Percentiles rank a stretch among this genome's conserved stretches.
These are phyloP conservation scores for Vitis amurensis DNA, from an alignment of 164 flowering plant genomes.

Conservation along the genomic window DNA sequence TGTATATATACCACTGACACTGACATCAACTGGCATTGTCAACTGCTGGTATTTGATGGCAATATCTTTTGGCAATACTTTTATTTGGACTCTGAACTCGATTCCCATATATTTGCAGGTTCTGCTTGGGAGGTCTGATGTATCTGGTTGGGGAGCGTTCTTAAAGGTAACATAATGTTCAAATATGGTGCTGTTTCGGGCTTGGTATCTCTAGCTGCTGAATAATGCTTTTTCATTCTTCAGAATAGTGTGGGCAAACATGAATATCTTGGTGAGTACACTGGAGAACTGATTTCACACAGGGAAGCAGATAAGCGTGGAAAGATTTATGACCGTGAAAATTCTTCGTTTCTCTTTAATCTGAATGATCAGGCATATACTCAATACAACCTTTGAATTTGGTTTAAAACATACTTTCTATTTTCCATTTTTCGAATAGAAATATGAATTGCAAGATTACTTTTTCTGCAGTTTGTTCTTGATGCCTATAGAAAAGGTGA, in stretches of 20 bases:
- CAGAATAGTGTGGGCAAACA: slow-evolving; percentile 94
- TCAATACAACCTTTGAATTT: background rate
- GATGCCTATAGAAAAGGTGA: slow-evolving; percentile 98
- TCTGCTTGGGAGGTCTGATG: slow-evolving; percentile 92
- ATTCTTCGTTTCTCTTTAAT: slow-evolving; percentile 96
- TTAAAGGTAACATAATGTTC: slow-evolving; percentile 60
- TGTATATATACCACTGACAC: too few species aligned
- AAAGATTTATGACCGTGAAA: slow-evolving; percentile 97
- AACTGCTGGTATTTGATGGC: background rate
- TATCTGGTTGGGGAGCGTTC: slow-evolving; percentile 99
- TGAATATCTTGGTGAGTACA: slow-evolving; percentile 97
- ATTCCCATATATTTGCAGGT: slow-evolving; percentile 50
- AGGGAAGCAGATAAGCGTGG: slow-evolving; percentile 99
- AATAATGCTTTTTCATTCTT: slow-evolving; percentile 1
- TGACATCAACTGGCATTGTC: too few species aligned
- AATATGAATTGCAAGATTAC: background rate
- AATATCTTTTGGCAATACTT: slow-evolving; percentile 1
- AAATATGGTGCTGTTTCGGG: background rate
- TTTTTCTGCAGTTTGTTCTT: slow-evolving; percentile 79
- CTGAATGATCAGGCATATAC: slow-evolving; percentile 83
- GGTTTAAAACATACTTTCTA: background rate
- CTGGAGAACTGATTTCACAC: slow-evolving; percentile 96
- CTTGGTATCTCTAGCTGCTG: slow-evolving; percentile 3
- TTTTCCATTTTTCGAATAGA: background rate
- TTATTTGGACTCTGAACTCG: slow-evolving; percentile 3